These are phyloP conservation scores for Falciphora oryzae DNA, from an alignment of 2,329 filamentous ascomycete species.

Conservation along the genomic window DNA sequence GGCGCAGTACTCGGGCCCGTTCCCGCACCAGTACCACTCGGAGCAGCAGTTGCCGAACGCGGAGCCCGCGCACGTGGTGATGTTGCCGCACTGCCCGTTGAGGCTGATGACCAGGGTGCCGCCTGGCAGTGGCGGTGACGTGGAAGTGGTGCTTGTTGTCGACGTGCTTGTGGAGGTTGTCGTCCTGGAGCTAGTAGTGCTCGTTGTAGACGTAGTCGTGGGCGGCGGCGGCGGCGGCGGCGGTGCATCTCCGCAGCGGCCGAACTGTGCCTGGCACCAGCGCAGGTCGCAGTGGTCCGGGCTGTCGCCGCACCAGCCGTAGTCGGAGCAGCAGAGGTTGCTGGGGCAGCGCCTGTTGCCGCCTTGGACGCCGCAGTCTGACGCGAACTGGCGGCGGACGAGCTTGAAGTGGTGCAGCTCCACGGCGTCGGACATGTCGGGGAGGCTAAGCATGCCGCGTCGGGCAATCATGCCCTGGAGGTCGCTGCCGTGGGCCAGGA, in stretches of 20 bases:
- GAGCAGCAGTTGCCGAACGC: conserved; percentile 15
- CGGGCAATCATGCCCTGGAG: not conserved
- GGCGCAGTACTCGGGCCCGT: conserved; percentile 14
- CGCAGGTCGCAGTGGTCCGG: conserved; percentile 14
- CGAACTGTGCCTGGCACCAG: conserved; percentile 15
- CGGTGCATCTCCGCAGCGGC: conserved; percentile 14
- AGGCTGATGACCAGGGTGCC: conserved; percentile 9
- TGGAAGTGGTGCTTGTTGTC: conserved; percentile 11
- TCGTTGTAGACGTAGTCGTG: conserved; percentile 6
- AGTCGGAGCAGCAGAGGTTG: conserved; percentile 19
- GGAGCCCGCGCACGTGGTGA: conserved; percentile 15
- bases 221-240: conserved; percentile 4
- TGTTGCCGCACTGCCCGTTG: conserved; percentile 16
- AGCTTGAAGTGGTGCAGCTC: not conserved
- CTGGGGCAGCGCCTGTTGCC: conserved; percentile 15
- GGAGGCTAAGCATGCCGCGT: not conserved
- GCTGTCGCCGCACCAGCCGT: conserved; percentile 17
- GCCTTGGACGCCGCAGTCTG: conserved; percentile 12
- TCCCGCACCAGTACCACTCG: conserved; percentile 16
- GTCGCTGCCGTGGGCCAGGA: not conserved
- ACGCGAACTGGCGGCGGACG: not conserved
- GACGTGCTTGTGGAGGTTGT: conserved; percentile 8
- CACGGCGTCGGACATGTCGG: not conserved
- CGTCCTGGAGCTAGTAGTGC: conserved; percentile 1
- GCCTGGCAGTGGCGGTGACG: conserved; percentile 14